phyloP scores from a whole-genome alignment of 352 stramenopile genomes.

The Phytophthora idaei region DNA sequence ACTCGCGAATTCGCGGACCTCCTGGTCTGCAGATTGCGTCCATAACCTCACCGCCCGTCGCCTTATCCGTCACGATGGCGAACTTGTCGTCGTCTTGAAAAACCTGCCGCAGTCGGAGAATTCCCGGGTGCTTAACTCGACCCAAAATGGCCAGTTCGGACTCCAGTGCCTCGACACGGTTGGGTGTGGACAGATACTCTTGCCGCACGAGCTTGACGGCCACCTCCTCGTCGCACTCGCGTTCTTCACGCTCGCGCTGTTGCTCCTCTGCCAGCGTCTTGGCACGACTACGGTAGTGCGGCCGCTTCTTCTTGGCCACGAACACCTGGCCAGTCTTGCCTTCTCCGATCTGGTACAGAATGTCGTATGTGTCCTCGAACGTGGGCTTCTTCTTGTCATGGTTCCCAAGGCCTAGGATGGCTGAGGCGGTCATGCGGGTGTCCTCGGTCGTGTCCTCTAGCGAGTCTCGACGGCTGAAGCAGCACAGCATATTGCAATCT shows the following conservation, averaged over 20 bases:
- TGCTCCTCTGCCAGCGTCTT: conserved; percentile 48
- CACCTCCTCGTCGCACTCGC: conserved; percentile 55
- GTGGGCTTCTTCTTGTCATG: conserved; percentile 30
- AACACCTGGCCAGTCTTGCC: conserved; percentile 83
- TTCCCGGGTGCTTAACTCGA: conserved; percentile 56
- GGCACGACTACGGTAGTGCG: conserved; percentile 31
- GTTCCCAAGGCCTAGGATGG: conserved; percentile 12
- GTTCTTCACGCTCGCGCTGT: conserved; percentile 62
- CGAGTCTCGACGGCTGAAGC: conserved; percentile 20
- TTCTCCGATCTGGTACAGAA: conserved; percentile 70
- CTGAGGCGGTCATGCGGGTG: conserved; percentile 3
- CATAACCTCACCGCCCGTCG: conserved; percentile 68
- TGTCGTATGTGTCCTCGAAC: conserved; percentile 76
- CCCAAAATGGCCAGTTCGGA: conserved; percentile 67
- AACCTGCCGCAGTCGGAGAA: conserved; percentile 67
- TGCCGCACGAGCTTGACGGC: conserved; percentile 72
- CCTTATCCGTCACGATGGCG: conserved; percentile 72
- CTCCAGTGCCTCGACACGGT: conserved; percentile 67
- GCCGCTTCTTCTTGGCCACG: conserved; percentile 43
- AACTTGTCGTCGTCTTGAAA: conserved; percentile 73
- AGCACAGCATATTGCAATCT: conserved; percentile 38
- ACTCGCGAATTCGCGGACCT: conserved; percentile 47
- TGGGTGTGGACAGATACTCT: conserved; percentile 74
- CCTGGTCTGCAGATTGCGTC: conserved; percentile 45
- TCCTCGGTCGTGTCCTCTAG: conserved; percentile 16